Evolutionary conservation across 352 stramenopile species (phyloP).

Genomic region (Phytopythium mirpurense): DNA sequence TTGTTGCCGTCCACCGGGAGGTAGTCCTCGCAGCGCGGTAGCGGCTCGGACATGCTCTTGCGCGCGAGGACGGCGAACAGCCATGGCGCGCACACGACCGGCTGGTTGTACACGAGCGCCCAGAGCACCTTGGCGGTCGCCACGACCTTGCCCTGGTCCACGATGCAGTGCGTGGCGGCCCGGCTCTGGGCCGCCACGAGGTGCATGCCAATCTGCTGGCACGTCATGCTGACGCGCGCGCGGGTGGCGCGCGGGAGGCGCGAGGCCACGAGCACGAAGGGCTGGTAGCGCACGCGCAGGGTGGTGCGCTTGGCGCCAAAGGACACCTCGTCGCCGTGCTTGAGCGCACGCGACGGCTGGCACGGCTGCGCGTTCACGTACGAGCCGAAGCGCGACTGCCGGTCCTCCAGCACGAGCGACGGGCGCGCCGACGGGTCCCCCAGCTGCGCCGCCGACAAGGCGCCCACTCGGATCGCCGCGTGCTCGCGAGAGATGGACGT

Average conservation of each 20-base stretch:
- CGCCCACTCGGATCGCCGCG: constrained; percentile 65
- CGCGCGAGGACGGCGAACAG: constrained; percentile 73
- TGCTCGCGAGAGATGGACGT: constrained; percentile 80
- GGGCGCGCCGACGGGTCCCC: constrained; percentile 47
- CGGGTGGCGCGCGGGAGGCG: constrained; percentile 60
- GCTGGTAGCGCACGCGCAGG: constrained; percentile 73
- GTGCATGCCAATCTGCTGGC: constrained; percentile 79
- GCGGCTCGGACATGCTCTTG: constrained; percentile 61
- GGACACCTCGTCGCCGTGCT: constrained; percentile 70
- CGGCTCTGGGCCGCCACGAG: constrained; percentile 47
- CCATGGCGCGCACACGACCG: constrained; percentile 77
- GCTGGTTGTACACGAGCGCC: constrained; percentile 82
- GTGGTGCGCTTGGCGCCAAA: constrained; percentile 83
- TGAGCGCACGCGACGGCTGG: constrained; percentile 35
- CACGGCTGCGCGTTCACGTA: constrained; percentile 81
- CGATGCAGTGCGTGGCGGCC: constrained; percentile 80
- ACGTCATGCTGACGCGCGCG: constrained; percentile 61
- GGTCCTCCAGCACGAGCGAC: constrained; percentile 68
- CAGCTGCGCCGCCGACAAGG: constrained; percentile 55
- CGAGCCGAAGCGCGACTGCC: constrained; percentile 81
- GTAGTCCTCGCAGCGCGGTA: constrained; percentile 75
- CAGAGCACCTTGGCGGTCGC: constrained; percentile 85
- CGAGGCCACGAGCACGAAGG: constrained; percentile 76
- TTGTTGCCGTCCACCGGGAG: constrained; percentile 54
- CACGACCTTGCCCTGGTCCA: constrained; percentile 76